Base-by-base conservation (phyloP, 2,329 filamentous ascomycete genomes). In the Gaeumannomyces sp. region DNA sequence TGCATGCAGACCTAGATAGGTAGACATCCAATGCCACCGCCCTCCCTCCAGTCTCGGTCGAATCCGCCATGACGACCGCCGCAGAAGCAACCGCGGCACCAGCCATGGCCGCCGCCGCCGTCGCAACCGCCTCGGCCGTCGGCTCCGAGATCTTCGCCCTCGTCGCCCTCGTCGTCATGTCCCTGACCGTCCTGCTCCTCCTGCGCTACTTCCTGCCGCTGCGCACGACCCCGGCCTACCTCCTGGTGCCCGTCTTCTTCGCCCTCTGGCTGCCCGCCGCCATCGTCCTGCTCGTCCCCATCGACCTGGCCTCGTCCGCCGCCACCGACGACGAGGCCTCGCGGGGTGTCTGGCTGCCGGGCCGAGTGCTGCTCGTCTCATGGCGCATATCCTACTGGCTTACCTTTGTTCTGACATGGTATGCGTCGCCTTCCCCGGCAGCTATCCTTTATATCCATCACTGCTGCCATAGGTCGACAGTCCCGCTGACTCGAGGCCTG, bases 351-450 rank as follows among this genome's bases (percentile, higher is more conserved):
- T 97, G 93, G 92, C 84, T 99, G 45, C 90, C 91, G 6, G 83
- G 90, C 69, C 81, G 88, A 62, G 84, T 93, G 33, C 81, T 97
- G 61, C 81, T 96, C 72, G 92, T 97, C 29, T 89, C 90, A 65
- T 99, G 95, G 95, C 86, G 94, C 73, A 94, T 99, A 69, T 89
- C 90, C 27, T 99, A 99, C 78, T 99, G 95, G 95, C 82, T 99
- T 64, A 98, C 94, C 0, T 99, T 99, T 78, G 87, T 89, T 62
- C 79, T 99, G 72, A 98, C 94, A 65, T 99, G 95, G 95, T 94
- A 80, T 62, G 82, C 8, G 45, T n/a, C 45, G 45, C 45, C 19
- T 38, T 62, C 8, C 29, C 45, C 64, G 59, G 61, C 50, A 7
- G 22, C n/a, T 29, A 7, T 33, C 45, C n/a, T 57, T 6, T 64